Evolutionary conservation across 2,329 filamentous ascomycete species (phyloP).

Genomic region (Botrytis byssoidea): DNA sequence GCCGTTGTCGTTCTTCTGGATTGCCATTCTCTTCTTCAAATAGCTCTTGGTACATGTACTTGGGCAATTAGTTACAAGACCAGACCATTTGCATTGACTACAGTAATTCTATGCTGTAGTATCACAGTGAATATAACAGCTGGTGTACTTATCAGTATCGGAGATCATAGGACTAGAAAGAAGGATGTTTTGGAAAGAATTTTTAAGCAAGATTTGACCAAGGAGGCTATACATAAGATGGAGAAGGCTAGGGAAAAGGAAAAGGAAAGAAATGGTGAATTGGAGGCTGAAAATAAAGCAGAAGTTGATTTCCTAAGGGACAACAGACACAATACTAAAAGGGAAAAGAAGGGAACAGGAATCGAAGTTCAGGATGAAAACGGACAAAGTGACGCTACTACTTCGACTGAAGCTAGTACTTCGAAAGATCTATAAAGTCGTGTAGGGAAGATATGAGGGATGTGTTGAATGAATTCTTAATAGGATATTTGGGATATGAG

Average conservation of each 20-base stretch:
- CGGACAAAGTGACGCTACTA: not conserved
- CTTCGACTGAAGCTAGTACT: not conserved
- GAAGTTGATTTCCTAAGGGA: not conserved
- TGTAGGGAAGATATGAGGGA: not conserved
- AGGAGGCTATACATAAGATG: slow-evolving; percentile 53
- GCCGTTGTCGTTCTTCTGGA: slow-evolving; percentile 78
- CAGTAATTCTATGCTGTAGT: slow-evolving; percentile 75
- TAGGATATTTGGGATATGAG: not conserved
- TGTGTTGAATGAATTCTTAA: not conserved
- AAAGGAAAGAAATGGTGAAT: slow-evolving; percentile 6
- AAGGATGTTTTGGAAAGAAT: slow-evolving; percentile 80
- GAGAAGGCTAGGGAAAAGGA: slow-evolving; percentile 39
- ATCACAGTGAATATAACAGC: slow-evolving; percentile 76
- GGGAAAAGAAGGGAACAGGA: not conserved
- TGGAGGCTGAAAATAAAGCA: slow-evolving; percentile 1
- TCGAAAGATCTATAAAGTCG: not conserved
- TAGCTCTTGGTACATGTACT: slow-evolving; percentile 73
- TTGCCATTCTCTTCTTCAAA: slow-evolving; percentile 75
- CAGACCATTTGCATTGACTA: slow-evolving; percentile 71
- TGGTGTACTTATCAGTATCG: slow-evolving; percentile 72
- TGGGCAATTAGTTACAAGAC: slow-evolving; percentile 73
- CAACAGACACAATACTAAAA: not conserved
- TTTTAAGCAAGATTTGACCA: slow-evolving; percentile 72
- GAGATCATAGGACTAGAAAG: slow-evolving; percentile 75
- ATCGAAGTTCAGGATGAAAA: not conserved